Conservation (phyloP, 208 protist genomes). For the Leishmania amazonensis region DNA sequence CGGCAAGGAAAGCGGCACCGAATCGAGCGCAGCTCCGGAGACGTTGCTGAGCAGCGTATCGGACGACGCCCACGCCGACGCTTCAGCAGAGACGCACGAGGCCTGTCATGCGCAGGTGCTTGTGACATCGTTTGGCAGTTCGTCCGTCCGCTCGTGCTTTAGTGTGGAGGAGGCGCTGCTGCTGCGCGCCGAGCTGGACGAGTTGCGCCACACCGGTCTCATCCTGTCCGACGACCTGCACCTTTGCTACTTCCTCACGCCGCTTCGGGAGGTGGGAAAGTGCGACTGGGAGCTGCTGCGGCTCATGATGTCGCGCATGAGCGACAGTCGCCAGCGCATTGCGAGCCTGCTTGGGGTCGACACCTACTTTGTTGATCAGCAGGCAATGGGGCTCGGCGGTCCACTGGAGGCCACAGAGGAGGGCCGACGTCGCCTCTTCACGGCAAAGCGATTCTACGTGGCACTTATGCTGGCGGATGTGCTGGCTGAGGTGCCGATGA, state of each 20-base stretch:
- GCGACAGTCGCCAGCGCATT: conserved; percentile 79
- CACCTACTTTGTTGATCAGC: conserved; percentile 72
- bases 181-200: conserved; percentile 68
- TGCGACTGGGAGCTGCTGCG: conserved; percentile 81
- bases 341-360: conserved; percentile 74
- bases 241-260: conserved; percentile 89
- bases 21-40: background rate
- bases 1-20: background rate
- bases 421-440: conserved; percentile 52
- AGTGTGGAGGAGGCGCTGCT: conserved; percentile 77
- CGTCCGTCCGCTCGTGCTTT: conserved; percentile 83
- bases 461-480: conserved; percentile 90
- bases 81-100: background rate
- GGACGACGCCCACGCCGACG: background rate
- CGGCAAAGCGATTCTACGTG: conserved; percentile 85
- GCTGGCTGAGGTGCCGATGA: conserved; percentile 77
- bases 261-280: conserved; percentile 73
- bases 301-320: conserved; percentile 60
- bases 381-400: conserved; percentile 62
- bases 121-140: conserved; percentile 75
- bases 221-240: conserved; percentile 91
- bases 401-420: conserved; percentile 35
- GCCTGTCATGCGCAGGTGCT: conserved; percentile 6
- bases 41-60: background rate
- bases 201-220: conserved; percentile 69